Conservation (phyloP, 2,329 filamentous ascomycete species). For the Mariannaea elegans region DNA sequence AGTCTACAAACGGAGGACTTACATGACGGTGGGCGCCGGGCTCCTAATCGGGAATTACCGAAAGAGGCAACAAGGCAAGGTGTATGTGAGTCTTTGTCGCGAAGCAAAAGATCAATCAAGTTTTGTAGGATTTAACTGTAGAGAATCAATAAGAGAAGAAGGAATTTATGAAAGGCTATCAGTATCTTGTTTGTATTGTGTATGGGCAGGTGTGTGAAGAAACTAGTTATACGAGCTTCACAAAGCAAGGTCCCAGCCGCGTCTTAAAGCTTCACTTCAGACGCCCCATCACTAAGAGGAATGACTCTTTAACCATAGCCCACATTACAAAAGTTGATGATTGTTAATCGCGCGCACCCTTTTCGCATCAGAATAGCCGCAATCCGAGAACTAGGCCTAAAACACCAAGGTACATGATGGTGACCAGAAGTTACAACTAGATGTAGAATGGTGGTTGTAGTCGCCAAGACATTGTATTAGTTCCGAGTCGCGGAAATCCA, state of each 20-base stretch:
- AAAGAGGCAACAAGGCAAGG: not conserved
- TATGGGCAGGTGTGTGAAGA: too few relatives aligned
- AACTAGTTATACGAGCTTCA: too few relatives aligned
- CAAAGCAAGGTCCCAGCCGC: not conserved
- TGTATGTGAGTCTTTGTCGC: not conserved
- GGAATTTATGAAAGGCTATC: too few relatives aligned
- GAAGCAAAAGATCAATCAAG: not conserved
- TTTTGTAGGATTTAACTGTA: not conserved
- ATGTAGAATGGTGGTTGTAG: not conserved
- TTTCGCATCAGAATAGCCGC: constrained; percentile 5
- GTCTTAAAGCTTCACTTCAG: constrained; percentile 33
- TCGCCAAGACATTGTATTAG: not conserved
- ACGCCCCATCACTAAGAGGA: not conserved
- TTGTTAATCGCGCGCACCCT: constrained; percentile 16
- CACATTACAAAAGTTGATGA: too few relatives aligned
- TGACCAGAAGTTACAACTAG: not conserved
- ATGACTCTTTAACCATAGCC: constrained; percentile 13
- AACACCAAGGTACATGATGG: not conserved
- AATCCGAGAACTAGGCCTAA: not conserved
- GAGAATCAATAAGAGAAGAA: too few relatives aligned
- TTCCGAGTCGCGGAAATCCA: too few relatives aligned
- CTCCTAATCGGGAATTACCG: not conserved
- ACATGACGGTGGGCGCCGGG: constrained; percentile 24
- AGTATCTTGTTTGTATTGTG: too few relatives aligned
- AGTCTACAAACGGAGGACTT: constrained; percentile 14